Conservation (phyloP, 1,284 basidiomycete genomes). For the Moesziomyces antarcticus region DNA sequence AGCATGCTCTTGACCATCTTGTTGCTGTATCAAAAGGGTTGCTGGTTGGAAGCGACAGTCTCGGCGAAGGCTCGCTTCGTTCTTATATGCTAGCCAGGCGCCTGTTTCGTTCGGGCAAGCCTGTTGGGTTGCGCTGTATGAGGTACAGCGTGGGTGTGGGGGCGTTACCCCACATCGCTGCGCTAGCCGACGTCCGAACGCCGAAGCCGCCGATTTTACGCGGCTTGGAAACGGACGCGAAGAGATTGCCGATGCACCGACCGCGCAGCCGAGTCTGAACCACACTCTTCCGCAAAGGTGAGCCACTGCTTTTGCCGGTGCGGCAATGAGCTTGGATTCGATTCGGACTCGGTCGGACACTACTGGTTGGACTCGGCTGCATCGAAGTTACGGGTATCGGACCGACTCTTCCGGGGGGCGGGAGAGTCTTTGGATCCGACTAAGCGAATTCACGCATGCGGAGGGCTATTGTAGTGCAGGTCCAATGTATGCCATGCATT, state of each 20-base stretch:
- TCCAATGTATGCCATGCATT: no score
- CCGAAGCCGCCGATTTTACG: constrained; percentile 1
- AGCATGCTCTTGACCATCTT: background rate
- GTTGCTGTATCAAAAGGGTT: background rate
- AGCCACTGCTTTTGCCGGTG: no score
- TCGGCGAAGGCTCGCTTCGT: background rate
- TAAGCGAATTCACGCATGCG: no score
- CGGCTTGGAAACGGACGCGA: background rate
- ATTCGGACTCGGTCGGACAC: no score
- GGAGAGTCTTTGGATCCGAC: no score
- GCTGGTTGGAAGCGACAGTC: background rate
- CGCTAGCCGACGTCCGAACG: constrained; percentile 7
- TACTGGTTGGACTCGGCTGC: no score
- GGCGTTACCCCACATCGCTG: background rate
- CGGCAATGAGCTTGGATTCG: no score
- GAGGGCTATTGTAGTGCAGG: no score
- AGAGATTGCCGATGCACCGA: background rate
- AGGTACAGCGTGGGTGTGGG: background rate
- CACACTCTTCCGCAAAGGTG: no score
- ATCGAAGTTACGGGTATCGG: no score
- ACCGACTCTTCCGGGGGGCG: no score
- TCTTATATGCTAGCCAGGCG: background rate
- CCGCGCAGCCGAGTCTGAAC: background rate
- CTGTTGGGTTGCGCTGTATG: background rate
- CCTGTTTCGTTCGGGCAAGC: background rate